Evolutionary conservation across 192 early-diverging fungal genomes (phyloP), one percentile per base, ranked within the genome.

Genomic region (Umbelopsis isabellina): DNA sequence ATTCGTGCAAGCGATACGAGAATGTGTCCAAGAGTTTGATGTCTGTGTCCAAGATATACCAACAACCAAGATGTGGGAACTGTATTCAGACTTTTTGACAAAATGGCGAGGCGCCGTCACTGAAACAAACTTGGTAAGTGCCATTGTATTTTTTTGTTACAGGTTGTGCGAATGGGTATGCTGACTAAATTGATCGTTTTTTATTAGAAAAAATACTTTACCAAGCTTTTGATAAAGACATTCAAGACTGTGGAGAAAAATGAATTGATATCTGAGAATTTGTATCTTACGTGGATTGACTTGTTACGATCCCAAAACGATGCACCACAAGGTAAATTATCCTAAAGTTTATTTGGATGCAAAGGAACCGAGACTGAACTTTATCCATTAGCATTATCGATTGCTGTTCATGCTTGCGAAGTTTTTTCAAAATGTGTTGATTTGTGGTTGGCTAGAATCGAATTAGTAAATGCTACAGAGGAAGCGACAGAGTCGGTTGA

Each of bases 21-120:
- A 45, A 55, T 80, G 82, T 7, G 84, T 92, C 2, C 78, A 75
- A 4, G 86, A 77, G 37, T 93, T 88, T 66, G 80, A 89, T 23
- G 66, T 41, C 47, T 73, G 68, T 33, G 65, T 77, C 21, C 65
- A 79, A 53, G 80, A 80, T 30, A 33, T 82, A 22, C 66, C 81
- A 16, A 65, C 74, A 8, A 70, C 80, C 4, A 82, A 68, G 22
- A 88, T 91, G 85, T 91, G 88, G 87, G 76, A 79, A 51, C 51
- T 78, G 66, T 94, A 91, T 77, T 76, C 84, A 15, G 66, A 74
- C 8, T 94, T 94, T 72, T 76, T 94, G 72, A 65, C 41, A 7
- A 72, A 79, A 23, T 85, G 87, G 78, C 71, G 74, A 9, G 21
- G 53, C 3, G 71, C 69, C 0, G 79, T 82, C 4, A 64, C 80